These are phyloP conservation scores for Agaricus subrufescens DNA, from an alignment of 768 basidiomycete genomes.

Conservation along the genomic window DNA sequence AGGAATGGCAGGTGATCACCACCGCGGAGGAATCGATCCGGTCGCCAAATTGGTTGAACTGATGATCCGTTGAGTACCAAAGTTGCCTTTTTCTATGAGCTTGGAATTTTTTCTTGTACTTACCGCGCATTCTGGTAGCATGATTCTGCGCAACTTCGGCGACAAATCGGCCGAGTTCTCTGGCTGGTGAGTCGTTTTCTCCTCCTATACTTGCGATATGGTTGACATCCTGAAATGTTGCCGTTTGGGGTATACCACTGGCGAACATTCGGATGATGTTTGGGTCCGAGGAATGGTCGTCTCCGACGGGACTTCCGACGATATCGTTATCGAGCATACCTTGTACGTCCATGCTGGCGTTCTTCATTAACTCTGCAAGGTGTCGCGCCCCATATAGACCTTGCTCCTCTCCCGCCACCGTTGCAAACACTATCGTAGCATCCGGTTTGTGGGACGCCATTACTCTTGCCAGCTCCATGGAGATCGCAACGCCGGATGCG, in stretches of 20 bases:
- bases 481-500: constrained; percentile 50
- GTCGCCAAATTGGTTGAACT: constrained; percentile 49
- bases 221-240: constrained; percentile 30
- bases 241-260: constrained; percentile 44
- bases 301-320: constrained; percentile 46
- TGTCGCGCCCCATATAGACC: constrained; percentile 44
- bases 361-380: constrained; percentile 38
- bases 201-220: constrained; percentile 37
- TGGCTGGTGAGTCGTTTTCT: constrained; percentile 50
- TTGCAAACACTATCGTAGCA: constrained; percentile 49
- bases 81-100: not conserved
- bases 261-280: constrained; percentile 49
- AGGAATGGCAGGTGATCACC: constrained; percentile 53
- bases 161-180: constrained; percentile 47
- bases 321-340: constrained; percentile 58
- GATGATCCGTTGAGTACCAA: not conserved
- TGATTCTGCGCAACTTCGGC: constrained; percentile 46
- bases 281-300: constrained; percentile 41
- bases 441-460: constrained; percentile 42
- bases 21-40: constrained; percentile 52
- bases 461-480: constrained; percentile 47
- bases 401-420: constrained; percentile 51
- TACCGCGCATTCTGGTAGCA: constrained; percentile 47
- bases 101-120: constrained; percentile 12
- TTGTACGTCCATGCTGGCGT: constrained; percentile 43